Percentiles rank a stretch among this genome's conserved stretches.
These are phyloP conservation scores for Talaromyces sp. DNA, from an alignment of 2,329 filamentous ascomycete genomes.

Conservation along the genomic window DNA sequence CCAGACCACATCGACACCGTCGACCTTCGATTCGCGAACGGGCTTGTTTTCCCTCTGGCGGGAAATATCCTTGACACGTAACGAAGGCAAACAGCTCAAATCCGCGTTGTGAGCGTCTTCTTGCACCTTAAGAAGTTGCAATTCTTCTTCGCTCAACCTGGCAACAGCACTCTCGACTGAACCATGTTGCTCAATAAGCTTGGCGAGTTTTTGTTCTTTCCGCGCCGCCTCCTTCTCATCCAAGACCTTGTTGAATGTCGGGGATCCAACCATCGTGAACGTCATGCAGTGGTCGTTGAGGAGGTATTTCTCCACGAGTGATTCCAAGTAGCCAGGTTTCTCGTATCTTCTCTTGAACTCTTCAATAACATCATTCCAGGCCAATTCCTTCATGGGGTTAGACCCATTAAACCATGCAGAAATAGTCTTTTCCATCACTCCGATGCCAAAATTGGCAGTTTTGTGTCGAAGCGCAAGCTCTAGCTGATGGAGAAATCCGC, in stretches of 20 bases:
- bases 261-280: slow-evolving; percentile 91
- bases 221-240: slow-evolving; percentile 75
- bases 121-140: slow-evolving; percentile 79
- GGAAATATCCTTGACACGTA: slow-evolving; percentile 87
- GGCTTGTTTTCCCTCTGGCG: slow-evolving; percentile 75
- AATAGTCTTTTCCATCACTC: slow-evolving; percentile 83
- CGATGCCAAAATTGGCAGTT: slow-evolving; percentile 92
- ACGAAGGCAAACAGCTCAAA: slow-evolving; percentile 81
- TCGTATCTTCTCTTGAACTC: slow-evolving; percentile 78
- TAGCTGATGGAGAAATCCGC: slow-evolving; percentile 89
- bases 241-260: slow-evolving; percentile 72
- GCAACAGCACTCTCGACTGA: slow-evolving; percentile 71
- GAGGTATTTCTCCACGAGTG: slow-evolving; percentile 84
- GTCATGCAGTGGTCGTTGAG: slow-evolving; percentile 83
- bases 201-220: slow-evolving; percentile 72
- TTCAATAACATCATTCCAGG: slow-evolving; percentile 86
- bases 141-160: slow-evolving; percentile 74
- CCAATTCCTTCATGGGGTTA: slow-evolving; percentile 86
- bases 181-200: slow-evolving; percentile 69
- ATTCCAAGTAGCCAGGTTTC: slow-evolving; percentile 78
- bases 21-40: slow-evolving; percentile 59
- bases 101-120: slow-evolving; percentile 82
- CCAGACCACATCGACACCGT: slow-evolving; percentile 78
- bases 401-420: slow-evolving; percentile 95
- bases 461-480: slow-evolving; percentile 96